These are phyloP conservation scores for Candida insectorum DNA, from an alignment of 805 yeast genomes.

Conservation along the genomic window DNA sequence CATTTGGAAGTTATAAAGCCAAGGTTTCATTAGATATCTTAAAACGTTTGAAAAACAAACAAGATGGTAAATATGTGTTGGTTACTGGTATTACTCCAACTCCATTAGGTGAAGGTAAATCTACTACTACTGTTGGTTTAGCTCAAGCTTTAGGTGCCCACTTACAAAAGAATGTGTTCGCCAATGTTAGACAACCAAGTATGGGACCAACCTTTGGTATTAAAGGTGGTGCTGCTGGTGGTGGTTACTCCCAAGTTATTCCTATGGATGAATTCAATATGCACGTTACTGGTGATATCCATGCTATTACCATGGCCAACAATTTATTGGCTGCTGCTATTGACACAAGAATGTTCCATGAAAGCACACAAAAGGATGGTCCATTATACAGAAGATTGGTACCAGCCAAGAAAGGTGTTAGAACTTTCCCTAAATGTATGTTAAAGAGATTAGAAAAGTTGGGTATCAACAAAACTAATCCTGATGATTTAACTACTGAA, in stretches of 20 bases:
- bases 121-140: conserved; percentile 79
- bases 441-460: conserved; percentile 61
- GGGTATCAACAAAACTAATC: conserved; percentile 67
- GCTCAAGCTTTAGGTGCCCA: conserved; percentile 82
- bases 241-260: conserved; percentile 83
- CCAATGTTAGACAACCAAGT: conserved; percentile 83
- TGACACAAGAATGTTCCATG: conserved; percentile 85
- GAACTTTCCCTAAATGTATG: conserved; percentile 69
- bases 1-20: conserved; percentile 73
- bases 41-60: conserved; percentile 56
- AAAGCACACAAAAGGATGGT: conserved; percentile 61
- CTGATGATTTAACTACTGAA: conserved; percentile 68
- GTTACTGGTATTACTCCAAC: conserved; percentile 87
- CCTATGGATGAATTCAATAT: conserved; percentile 88
- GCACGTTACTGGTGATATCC: conserved; percentile 85
- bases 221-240: conserved; percentile 91
- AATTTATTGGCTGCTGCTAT: conserved; percentile 81
- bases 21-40: conserved; percentile 65
- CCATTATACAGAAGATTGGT: conserved; percentile 73
- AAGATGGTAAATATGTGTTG: conserved; percentile 68
- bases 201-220: conserved; percentile 90
- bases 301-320: conserved; percentile 80
- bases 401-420: conserved; percentile 67
- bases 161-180: conserved; percentile 63
- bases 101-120: conserved; percentile 83